These are phyloP conservation scores for Penicillium sp. DNA, from an alignment of 2,329 filamentous ascomycete genomes.

Conservation along the genomic window DNA sequence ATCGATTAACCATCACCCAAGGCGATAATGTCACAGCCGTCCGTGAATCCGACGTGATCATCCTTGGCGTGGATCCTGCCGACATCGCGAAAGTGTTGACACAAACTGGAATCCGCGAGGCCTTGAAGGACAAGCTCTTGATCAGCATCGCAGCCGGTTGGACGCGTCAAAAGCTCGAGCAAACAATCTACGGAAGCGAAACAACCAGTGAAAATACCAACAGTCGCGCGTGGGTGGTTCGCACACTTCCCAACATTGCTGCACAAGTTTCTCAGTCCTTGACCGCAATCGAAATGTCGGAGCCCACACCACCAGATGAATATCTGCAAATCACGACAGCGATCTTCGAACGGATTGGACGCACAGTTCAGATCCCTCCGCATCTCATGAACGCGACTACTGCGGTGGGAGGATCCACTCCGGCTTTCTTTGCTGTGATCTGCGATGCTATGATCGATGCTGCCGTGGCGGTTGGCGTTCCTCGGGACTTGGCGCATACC, in stretches of 20 bases:
- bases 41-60: constrained; percentile 40
- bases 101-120: constrained; percentile 39
- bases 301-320: constrained; percentile 42
- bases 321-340: constrained; percentile 34
- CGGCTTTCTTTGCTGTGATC: constrained; percentile 61
- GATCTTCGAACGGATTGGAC: constrained; percentile 56
- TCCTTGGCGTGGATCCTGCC: constrained; percentile 51
- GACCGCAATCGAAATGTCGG: constrained; percentile 52
- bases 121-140: constrained; percentile 47
- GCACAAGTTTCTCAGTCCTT: constrained; percentile 46
- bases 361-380: constrained; percentile 52
- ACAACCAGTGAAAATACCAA: constrained; percentile 9
- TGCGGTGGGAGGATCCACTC: constrained; percentile 61
- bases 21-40: constrained; percentile 39
- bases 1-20: constrained; percentile 35
- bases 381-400: constrained; percentile 58
- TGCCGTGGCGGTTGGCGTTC: constrained; percentile 63
- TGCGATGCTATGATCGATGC: constrained; percentile 62
- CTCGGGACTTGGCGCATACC: constrained; percentile 57
- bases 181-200: constrained; percentile 31
- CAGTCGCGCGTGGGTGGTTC: constrained; percentile 33
- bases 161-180: constrained; percentile 43
- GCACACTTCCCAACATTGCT: constrained; percentile 49
- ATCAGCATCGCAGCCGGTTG: constrained; percentile 56
- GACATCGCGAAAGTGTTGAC: constrained; percentile 43